Base-by-base conservation (phyloP, 2,329 filamentous ascomycete genomes). In the Byssoonygena ceratinophila region DNA sequence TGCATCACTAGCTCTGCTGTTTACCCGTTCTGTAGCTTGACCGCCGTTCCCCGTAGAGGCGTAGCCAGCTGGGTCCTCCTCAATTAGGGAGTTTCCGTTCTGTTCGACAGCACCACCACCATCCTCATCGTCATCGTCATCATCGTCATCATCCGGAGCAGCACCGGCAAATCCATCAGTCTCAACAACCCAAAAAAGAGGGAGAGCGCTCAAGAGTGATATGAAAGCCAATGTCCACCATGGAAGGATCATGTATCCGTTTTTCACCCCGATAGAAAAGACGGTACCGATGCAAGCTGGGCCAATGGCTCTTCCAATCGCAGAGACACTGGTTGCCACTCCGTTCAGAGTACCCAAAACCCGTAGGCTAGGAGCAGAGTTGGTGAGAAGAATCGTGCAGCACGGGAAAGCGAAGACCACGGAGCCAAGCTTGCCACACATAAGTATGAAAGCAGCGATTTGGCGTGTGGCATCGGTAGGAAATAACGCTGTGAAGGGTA, bases 291-390 rank as follows among this genome's bases (percentile, higher is more conserved):
- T 78, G 31, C 84, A 67, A 0, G 86, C 85, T 0, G 92, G 91
- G 0, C 92, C 92, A 0, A 78, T 62, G 0, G 88, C 90, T 46
- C 90, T 75, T 1, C 90, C 91, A 4, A 96, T 68, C 0, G 87
- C 89, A 58, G 83, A 84, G 31, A 90, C 81, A 52, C 84, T 85
- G 0, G 90, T 95, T 0, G 88, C 90, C 56, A 95, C 82, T 2
- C 91, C 92, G 63, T 97, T 97, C 52, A 97, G 71, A 0, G 90
- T 96, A 1, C 89, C 90, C 4, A 97, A 77, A 8, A 94, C 79
- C 40, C 78, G 74, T 14, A 95, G 72, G 51, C 84, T 89, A 0
- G 76, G 70, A 3, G 88, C 88, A 8, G 84, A 87, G 69, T 96
- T 96, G 25, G 90, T 96, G 34, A 97, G 77, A 45, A 97, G 75